Base-by-base conservation (phyloP, 306 rosid species). In the Glycine soja region DNA sequence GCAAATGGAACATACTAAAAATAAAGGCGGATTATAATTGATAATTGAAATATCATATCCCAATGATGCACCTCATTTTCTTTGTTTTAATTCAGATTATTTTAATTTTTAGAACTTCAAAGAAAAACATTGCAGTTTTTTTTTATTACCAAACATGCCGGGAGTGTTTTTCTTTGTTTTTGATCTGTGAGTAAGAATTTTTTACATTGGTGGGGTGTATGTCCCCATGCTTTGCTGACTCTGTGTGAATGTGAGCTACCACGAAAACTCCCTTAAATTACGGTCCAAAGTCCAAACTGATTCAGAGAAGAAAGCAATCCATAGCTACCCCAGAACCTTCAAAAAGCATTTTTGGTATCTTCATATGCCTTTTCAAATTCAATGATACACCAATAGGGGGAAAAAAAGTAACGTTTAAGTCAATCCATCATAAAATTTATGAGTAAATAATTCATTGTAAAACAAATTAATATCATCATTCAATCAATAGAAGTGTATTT, bases 231-330 rank as follows among this genome's bases (percentile, higher is more conserved):
- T 80, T 72, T 83, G 87, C 86, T 24, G 30, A 24, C 30, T 24
- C 30, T 24, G 30, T 24, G 30, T 24, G 30, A 24, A 24, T 24
- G 30, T 24, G 30, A 24, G 30, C 76, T 77, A 51, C 68, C 57
- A 18, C n/a, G 61, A 82, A 79, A 30, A 66, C 76, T 83, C 76
- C 85, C 85, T 83, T 65, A 54, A 62, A 74, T 88, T 42, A 78
- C 76, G 83, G 46, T 52, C 18, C 42, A 52, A 70, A 59, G 46
- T 7, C 46, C 46, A 42, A 42, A 42, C 46, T 42, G 46, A 42
- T 42, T 38, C 7, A 38, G 6, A 38, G 43, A 38, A 38, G 43
- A 19, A 32, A n/a, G 34, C 8, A 67, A 3, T 53, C 80, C 70
- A 47, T 11, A 62, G 53, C 70, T 10, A 56, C 70, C 18, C 30